These are phyloP conservation scores for Pseudopyrenochaeta lycopersici DNA, from an alignment of 2,329 filamentous ascomycete genomes.

Conservation along the genomic window DNA sequence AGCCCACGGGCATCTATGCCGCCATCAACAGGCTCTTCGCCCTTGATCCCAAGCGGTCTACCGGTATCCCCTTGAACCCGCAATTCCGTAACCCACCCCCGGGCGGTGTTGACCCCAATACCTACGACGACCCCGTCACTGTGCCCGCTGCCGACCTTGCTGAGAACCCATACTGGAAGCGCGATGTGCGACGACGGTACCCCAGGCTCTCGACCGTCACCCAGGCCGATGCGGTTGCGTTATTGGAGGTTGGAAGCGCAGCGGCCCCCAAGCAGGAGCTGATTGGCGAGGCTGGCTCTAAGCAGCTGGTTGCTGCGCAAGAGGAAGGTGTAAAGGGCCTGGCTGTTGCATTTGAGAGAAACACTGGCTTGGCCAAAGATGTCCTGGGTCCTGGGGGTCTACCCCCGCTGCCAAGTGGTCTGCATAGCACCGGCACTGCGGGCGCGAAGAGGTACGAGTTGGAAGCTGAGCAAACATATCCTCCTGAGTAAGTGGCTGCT, in stretches of 20 bases:
- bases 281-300: constrained; percentile 76
- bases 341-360: constrained; percentile 76
- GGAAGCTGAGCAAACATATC: constrained; percentile 73
- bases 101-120: constrained; percentile 72
- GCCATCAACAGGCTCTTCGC: constrained; percentile 78
- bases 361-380: constrained; percentile 61
- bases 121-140: constrained; percentile 84
- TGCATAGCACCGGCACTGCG: constrained; percentile 60
- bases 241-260: constrained; percentile 85
- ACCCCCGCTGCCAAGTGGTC: constrained; percentile 85
- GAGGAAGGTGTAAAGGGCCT: constrained; percentile 77
- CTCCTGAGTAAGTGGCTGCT: constrained; percentile 44
- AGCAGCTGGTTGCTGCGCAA: constrained; percentile 78
- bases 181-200: constrained; percentile 84
- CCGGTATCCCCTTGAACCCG: constrained; percentile 90
- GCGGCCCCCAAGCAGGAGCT: constrained; percentile 80
- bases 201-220: constrained; percentile 80
- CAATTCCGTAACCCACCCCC: constrained; percentile 89
- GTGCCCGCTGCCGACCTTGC: constrained; percentile 86
- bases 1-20: constrained; percentile 90
- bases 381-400: constrained; percentile 80
- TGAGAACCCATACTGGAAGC: constrained; percentile 96
- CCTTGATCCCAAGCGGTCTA: constrained; percentile 87
- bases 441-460: constrained; percentile 77
- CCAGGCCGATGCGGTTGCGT: constrained; percentile 84